A percentile compares a stretch with the other conserved stretches of the same genome.
phyloP scores from a whole-genome alignment of 2,329 filamentous ascomycete genomes.

The Xylariomycetidae sp. region DNA sequence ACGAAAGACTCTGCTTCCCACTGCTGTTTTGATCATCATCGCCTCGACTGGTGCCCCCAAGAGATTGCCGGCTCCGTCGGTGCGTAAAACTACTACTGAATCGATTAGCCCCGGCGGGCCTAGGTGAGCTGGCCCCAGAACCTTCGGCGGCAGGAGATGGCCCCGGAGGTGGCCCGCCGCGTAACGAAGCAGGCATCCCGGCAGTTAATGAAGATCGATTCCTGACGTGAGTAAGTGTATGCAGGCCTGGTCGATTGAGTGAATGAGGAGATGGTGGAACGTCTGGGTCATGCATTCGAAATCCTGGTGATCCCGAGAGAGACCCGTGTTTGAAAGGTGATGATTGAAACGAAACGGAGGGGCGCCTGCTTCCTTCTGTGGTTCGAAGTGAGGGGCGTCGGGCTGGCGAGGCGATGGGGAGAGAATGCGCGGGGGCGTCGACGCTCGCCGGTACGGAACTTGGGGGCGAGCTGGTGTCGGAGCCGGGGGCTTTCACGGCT shows the following conservation, averaged over 20 bases:
- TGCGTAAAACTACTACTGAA: constrained; percentile 96
- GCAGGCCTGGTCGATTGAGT: constrained; percentile 41
- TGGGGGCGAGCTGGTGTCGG: constrained; percentile 57
- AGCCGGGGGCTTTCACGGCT: constrained; percentile 58
- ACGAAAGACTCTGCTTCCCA: constrained; percentile 70
- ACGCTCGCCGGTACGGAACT: constrained; percentile 44
- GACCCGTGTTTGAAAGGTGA: constrained; percentile 90
- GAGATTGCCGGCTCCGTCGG: constrained; percentile 71
- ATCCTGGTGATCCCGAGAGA: constrained; percentile 79
- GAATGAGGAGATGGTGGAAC: constrained; percentile 53
- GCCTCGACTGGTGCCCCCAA: constrained; percentile 63
- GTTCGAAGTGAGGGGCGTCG: constrained; percentile 35
- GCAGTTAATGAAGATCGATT: constrained; percentile 70
- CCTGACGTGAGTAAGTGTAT: constrained; percentile 52
- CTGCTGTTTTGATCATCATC: constrained; percentile 77
- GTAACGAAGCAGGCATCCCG: constrained; percentile 68
- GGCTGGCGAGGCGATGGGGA: constrained; percentile 42
- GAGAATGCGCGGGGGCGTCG: constrained; percentile 44
- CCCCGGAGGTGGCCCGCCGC: constrained; percentile 59
- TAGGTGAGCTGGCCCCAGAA: constrained; percentile 71
- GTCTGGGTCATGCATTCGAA: constrained; percentile 44
- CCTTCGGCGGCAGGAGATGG: constrained; percentile 58
- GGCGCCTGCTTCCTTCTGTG: constrained; percentile 58
- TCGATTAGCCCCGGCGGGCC: constrained; percentile 69
- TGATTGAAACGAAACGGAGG: constrained; percentile 78